phyloP scores from a whole-genome alignment of 2,329 filamentous ascomycete genomes.

The Hortaea werneckii region DNA sequence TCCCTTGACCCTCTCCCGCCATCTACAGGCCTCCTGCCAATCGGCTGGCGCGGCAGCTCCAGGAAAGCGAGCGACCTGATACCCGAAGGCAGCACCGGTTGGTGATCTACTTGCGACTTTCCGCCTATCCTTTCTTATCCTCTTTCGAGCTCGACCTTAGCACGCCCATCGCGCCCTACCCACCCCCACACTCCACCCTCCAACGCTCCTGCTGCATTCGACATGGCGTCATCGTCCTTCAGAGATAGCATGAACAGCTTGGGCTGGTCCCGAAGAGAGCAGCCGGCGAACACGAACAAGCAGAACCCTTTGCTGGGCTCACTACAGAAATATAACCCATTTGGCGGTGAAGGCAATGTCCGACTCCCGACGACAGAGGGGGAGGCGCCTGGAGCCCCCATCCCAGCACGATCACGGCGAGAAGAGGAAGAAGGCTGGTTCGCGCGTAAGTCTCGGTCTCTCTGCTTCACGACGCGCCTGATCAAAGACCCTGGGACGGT shows the following conservation, averaged over 20 bases:
- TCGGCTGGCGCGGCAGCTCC: slow-evolving; percentile 11
- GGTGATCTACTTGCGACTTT: slow-evolving; percentile 6
- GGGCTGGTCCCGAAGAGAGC: slow-evolving; percentile 81
- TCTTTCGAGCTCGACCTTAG: neutral
- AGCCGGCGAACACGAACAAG: slow-evolving; percentile 67
- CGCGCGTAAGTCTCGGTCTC: slow-evolving; percentile 61
- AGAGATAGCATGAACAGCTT: slow-evolving; percentile 89
- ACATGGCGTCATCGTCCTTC: slow-evolving; percentile 81
- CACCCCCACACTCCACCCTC: slow-evolving; percentile 1
- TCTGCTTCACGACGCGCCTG: too few relatives aligned
- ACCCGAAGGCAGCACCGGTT: slow-evolving; percentile 21
- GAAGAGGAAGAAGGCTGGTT: slow-evolving; percentile 96
- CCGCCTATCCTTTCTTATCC: neutral
- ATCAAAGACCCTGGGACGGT: too few relatives aligned
- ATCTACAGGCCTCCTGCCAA: slow-evolving; percentile 3
- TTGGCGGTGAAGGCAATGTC: slow-evolving; percentile 76
- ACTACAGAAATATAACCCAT: slow-evolving; percentile 79
- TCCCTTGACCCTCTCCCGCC: neutral
- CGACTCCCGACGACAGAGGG: slow-evolving; percentile 73
- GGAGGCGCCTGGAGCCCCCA: slow-evolving; percentile 66
- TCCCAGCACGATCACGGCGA: slow-evolving; percentile 72
- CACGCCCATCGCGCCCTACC: slow-evolving; percentile 1
- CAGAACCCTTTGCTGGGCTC: slow-evolving; percentile 67
- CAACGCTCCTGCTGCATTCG: neutral
- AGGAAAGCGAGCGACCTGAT: slow-evolving; percentile 5